Evolutionary conservation across 441 rosid species (phyloP).

Genomic region (Croton laevigatus): DNA sequence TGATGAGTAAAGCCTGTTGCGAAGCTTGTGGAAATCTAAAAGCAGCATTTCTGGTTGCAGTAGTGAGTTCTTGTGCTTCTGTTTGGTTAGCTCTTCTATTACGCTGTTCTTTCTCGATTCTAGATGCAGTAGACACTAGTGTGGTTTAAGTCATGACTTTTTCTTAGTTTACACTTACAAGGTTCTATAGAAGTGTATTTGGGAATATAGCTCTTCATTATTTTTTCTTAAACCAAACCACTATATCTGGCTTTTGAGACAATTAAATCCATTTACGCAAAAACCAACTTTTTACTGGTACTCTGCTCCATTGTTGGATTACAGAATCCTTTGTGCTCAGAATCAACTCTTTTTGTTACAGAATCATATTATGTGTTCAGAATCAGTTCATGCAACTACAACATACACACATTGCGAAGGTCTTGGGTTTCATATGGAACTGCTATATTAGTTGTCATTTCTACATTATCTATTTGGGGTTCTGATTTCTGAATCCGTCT

Average conservation of each 20-base stretch:
- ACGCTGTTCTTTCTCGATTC: neutral
- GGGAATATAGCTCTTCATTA: neutral
- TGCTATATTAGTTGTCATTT: neutral
- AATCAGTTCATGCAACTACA: neutral
- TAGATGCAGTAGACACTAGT: neutral
- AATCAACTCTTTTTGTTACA: slow-evolving; percentile 2
- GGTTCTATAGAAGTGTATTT: neutral
- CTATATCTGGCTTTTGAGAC: neutral
- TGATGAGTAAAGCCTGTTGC: slow-evolving; percentile 85
- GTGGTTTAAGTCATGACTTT: neutral
- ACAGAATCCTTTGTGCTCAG: neutral
- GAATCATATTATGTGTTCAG: neutral
- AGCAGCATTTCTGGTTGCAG: slow-evolving; percentile 93
- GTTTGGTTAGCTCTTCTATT: slow-evolving; percentile 3
- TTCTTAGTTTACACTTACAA: neutral
- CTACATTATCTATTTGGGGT: neutral
- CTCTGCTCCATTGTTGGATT: neutral
- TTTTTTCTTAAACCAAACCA: neutral
- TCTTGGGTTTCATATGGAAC: neutral
- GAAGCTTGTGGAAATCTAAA: slow-evolving; percentile 96
- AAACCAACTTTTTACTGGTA: neutral
- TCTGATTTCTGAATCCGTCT: slow-evolving; percentile 7
- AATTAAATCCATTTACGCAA: neutral
- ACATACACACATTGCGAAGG: neutral
- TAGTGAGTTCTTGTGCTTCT: slow-evolving; percentile 47